Evolutionary conservation across 2,329 filamentous ascomycete species (phyloP), one percentile per base, ranked within the genome.

Genomic region (Aspergillus aculeatus): DNA sequence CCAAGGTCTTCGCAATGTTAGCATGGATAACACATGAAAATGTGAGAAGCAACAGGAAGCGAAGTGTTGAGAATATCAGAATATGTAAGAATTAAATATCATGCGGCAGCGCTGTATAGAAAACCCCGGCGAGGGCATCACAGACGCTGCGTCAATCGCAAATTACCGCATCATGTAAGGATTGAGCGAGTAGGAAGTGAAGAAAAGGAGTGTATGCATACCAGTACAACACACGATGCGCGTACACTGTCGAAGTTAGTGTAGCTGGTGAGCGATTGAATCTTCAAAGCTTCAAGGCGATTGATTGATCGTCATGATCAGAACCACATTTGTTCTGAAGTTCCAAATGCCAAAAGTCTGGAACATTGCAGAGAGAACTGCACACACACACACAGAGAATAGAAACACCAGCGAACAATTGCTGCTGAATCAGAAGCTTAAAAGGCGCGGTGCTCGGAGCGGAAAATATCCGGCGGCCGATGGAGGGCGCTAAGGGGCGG

Each of bases 11-110:
- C 7, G 24, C 58, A 44, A 61, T 60, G 67, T 73, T 53, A 75
- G 71, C 65, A 54, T 56, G 31, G 19, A 53, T 19, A 54, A 52
- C 31, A 51, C 4, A 48, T 31, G n/a, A 9, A 41, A 4, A 5
- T 19, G 24, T 29, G 29, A 23, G 11, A 29, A 29, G 48, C n/a
- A 41, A 57, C 14, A 47, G 9, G 56, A 53, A 23, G 59, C 16
- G 44, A 19, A 23, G 58, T 21, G 9, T 29, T 9, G 50, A 61
- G 59, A 68, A 73, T 69, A 77, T 96, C 92, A 96, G 92, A 91
- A 96, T 96, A 96, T 96, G 92, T 96, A 96, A 96, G 92, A 94
- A 86, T 68, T 88, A 80, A 92, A 91, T 96, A 90, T 96, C 92
- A 96, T 71, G 82, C 77, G 85, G 81, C 84, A 81, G 80, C 75